A percentile compares a stretch with the other conserved stretches of the same genome.
Conservation (phyloP, 2,329 filamentous ascomycete species). For the Scleromitrula shiraiana region DNA sequence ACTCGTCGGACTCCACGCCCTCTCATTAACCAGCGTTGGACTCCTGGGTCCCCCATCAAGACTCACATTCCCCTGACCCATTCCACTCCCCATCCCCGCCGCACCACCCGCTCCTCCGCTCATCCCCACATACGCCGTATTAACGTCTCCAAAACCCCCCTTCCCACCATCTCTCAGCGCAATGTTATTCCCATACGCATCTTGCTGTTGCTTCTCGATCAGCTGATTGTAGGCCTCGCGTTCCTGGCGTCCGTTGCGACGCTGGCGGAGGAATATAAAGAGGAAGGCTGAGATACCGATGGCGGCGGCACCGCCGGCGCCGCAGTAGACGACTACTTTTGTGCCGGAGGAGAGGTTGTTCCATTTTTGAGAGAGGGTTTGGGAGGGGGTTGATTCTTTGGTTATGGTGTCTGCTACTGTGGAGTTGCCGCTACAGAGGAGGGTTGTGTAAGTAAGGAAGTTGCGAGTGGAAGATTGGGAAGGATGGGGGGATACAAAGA, state of each 20-base stretch:
- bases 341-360: conserved; percentile 40
- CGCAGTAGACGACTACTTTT: conserved; percentile 47
- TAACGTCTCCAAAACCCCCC: background rate
- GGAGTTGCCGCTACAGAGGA: conserved; percentile 56
- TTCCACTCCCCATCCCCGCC: background rate
- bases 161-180: conserved; percentile 12
- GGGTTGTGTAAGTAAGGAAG: background rate
- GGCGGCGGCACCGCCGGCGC: conserved; percentile 38
- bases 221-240: conserved; percentile 33
- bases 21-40: background rate
- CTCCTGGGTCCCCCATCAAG: background rate
- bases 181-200: conserved; percentile 23
- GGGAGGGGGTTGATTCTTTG: conserved; percentile 26
- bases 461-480: conserved; percentile 15
- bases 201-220: conserved; percentile 26
- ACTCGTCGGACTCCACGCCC: background rate
- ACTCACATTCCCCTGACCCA: background rate
- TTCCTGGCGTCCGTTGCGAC: conserved; percentile 44
- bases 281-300: conserved; percentile 35
- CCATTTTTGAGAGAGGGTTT: conserved; percentile 46
- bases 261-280: conserved; percentile 49
- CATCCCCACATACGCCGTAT: background rate
- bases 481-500: background rate
- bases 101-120: background rate
- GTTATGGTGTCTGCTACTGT: conserved; percentile 40